These are phyloP conservation scores for Sclerotinia borealis DNA, from an alignment of 2,329 filamentous ascomycete genomes.

Conservation along the genomic window DNA sequence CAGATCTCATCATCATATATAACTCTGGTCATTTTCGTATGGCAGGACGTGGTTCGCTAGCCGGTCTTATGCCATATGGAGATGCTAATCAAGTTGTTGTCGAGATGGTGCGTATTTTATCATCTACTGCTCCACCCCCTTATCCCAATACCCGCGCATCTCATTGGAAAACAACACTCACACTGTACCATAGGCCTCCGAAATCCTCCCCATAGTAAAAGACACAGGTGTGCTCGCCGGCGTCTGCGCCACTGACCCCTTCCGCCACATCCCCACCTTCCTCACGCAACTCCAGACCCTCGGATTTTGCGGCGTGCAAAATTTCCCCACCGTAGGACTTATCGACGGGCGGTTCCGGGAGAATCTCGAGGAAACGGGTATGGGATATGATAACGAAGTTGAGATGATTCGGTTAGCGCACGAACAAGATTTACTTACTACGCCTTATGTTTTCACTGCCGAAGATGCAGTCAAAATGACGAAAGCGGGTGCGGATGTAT, in stretches of 20 bases:
- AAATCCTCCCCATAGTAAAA: slow-evolving; percentile 60
- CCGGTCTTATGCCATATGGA: slow-evolving; percentile 65
- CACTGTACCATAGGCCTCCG: slow-evolving; percentile 41
- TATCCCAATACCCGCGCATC: too few relatives aligned
- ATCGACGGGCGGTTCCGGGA: slow-evolving; percentile 62
- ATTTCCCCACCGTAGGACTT: slow-evolving; percentile 67
- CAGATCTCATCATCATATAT: slow-evolving; percentile 66
- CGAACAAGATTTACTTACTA: slow-evolving; percentile 56
- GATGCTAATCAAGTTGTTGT: slow-evolving; percentile 65
- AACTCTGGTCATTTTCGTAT: slow-evolving; percentile 68
- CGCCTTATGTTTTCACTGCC: slow-evolving; percentile 62
- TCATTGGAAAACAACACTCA: background rate
- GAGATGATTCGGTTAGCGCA: slow-evolving; percentile 58
- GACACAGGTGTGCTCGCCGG: slow-evolving; percentile 62
- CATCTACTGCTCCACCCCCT: too few relatives aligned
- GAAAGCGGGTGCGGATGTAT: slow-evolving; percentile 56
- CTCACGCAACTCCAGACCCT: slow-evolving; percentile 52
- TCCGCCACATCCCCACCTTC: slow-evolving; percentile 55
- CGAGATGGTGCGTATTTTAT: slow-evolving; percentile 50
- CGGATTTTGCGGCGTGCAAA: slow-evolving; percentile 65
- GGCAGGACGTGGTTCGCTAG: slow-evolving; percentile 63
- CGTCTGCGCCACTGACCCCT: slow-evolving; percentile 66
- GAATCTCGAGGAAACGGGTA: slow-evolving; percentile 66
- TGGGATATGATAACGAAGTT: slow-evolving; percentile 62
- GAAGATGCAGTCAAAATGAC: slow-evolving; percentile 59